Percentiles rank a stretch among this genome's conserved stretches.
phyloP scores from a whole-genome alignment of 306 rosid species.

The Canavalia gladiata region DNA sequence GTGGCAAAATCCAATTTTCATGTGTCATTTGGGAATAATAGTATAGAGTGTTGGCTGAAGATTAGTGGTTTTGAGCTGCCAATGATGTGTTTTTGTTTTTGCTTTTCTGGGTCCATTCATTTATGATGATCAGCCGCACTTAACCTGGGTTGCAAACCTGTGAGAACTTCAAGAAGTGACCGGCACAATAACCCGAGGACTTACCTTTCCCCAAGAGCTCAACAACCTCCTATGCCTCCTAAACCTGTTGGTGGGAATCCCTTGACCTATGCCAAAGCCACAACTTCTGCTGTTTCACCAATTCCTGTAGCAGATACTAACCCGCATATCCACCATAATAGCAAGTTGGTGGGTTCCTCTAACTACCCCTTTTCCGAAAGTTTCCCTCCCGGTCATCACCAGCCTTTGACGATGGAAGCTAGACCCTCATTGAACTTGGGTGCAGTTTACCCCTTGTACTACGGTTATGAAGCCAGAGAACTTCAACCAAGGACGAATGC shows the following conservation, averaged over 20 bases:
- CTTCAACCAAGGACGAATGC: constrained; percentile 51
- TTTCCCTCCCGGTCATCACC: constrained; percentile 60
- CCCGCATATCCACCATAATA: constrained; percentile 55
- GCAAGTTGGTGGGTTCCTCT: constrained; percentile 52
- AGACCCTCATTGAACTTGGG: constrained; percentile 64
- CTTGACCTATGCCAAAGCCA: constrained; percentile 55
- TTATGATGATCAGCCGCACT: constrained; percentile 87
- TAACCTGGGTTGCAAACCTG: constrained; percentile 90
- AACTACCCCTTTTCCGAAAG: constrained; percentile 64
- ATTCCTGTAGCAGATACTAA: constrained; percentile 62
- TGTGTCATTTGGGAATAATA: constrained; percentile 32
- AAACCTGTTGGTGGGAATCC: constrained; percentile 66
- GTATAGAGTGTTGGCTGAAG: constrained; percentile 9
- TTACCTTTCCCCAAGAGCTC: constrained; percentile 80
- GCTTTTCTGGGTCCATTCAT: constrained; percentile 44
- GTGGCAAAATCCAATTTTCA: constrained; percentile 46
- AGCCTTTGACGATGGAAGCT: constrained; percentile 58
- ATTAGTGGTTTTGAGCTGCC: constrained; percentile 47
- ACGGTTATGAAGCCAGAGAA: constrained; percentile 63
- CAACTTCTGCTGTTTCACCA: constrained; percentile 49
- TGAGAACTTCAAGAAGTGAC: constrained; percentile 96
- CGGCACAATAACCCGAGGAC: constrained; percentile 87
- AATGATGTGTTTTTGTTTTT: constrained; percentile 49
- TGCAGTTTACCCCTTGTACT: constrained; percentile 88
- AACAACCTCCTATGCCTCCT: constrained; percentile 65